These are phyloP conservation scores for Yamadazyma epiphylla DNA, from an alignment of 1,139 yeast genomes.

Conservation along the genomic window DNA sequence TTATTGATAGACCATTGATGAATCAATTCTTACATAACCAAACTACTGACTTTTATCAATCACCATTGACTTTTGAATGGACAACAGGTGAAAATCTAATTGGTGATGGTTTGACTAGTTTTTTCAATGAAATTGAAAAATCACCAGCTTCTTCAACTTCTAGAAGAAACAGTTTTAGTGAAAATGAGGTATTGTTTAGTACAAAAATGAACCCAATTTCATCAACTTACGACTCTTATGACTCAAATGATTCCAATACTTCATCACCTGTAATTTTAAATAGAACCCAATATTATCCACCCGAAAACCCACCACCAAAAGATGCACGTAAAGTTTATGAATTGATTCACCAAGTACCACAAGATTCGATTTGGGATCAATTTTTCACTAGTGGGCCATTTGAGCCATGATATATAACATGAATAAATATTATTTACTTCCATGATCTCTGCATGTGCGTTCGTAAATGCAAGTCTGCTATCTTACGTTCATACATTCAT, in stretches of 20 bases:
- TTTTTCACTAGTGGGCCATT: constrained; percentile 40
- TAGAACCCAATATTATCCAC: not conserved
- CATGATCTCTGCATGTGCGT: too few species aligned
- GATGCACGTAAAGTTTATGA: constrained; percentile 59
- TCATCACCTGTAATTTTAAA: constrained; percentile 10
- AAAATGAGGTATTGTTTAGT: constrained; percentile 3
- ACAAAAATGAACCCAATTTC: constrained; percentile 1
- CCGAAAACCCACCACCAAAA: constrained; percentile 11
- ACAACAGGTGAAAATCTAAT: constrained; percentile 7
- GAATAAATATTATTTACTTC: too few species aligned
- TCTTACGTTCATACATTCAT: too few species aligned
- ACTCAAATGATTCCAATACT: constrained; percentile 8
- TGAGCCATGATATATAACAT: too few species aligned
- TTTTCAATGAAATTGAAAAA: constrained; percentile 41
- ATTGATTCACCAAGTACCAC: constrained; percentile 61
- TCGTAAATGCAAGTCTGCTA: too few species aligned
- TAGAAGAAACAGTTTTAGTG: constrained; percentile 12
- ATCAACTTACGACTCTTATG: constrained; percentile 4
- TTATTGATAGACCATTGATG: constrained; percentile 3
- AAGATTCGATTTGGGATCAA: constrained; percentile 76
- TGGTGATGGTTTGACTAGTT: constrained; percentile 15
- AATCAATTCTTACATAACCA: constrained; percentile 2
- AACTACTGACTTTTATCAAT: constrained; percentile 3
- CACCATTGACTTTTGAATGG: constrained; percentile 29
- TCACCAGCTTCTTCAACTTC: constrained; percentile 21